Evolutionary conservation across 2,329 filamentous ascomycete genomes (phyloP), one percentile per base, ranked within the genome.

Genomic region (Neofusicoccum sp.): DNA sequence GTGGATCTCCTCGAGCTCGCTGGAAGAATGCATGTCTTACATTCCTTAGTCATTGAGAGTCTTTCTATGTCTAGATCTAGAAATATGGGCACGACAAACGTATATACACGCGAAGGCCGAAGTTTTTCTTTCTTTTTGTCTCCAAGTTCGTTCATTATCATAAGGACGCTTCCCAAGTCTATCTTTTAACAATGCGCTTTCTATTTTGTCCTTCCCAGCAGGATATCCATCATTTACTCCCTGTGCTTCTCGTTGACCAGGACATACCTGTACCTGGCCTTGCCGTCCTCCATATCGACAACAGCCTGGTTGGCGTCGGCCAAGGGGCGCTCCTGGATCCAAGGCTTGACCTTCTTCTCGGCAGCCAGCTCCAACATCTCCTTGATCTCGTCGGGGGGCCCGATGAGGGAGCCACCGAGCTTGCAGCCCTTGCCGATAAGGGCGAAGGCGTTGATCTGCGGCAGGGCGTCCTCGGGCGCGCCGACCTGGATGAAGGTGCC

Each of bases 401-500:
- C 85, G 64, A 86, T 79, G 65, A 76, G 72, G 36, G 72, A 76
- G 5, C 80, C 80, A 6, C 76, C 78, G 61, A 82, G 71, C 67
- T 77, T 79, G 49, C 76, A 76, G 0, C 84, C 81, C 69, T 86
- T 88, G 48, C 72, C 74, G 56, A 90, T 85, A 63, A 91, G 75
- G 3, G 82, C 77, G 68, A 85, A 87, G 6, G 84, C 84, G 67
- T 78, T 80, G 67, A 90, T 80, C 2, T 77, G 76, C 4, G 85
- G 86, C 1, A 83, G 68, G 58, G 76, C 75, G 74, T 79, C 76
- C 69, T 92, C 89, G 0, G 89, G 89, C 1, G 84, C 84, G 33
- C 88, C 89, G 54, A 92, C 81, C 74, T 90, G 86, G 63, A 90
- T 82, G 68, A 90, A 87, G 12, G 80, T 80, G 4, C 89, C 88